phyloP scores from a whole-genome alignment of 371 early-diverging fungal species.

The Gilbertella persicaria region DNA sequence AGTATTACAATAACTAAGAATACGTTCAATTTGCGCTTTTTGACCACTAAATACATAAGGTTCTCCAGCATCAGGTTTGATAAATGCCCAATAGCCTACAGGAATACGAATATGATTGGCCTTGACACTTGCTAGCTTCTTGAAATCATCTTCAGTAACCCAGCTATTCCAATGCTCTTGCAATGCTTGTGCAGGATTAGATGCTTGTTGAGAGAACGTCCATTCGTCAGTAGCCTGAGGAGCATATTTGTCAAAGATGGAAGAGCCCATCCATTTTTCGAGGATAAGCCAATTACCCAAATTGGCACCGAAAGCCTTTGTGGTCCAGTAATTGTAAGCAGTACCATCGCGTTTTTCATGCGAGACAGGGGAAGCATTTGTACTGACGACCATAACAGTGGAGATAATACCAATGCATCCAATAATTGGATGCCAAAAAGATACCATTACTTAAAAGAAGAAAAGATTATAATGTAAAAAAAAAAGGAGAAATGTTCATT shows the following conservation, averaged over 20 bases:
- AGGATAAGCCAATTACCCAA: constrained; percentile 68
- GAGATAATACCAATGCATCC: too few species aligned
- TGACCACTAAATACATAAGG: constrained; percentile 55
- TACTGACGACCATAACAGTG: too few species aligned
- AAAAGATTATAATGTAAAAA: too few species aligned
- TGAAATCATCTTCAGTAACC: constrained; percentile 49
- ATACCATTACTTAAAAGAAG: too few species aligned
- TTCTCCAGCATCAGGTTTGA: constrained; percentile 35
- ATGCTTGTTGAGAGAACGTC: constrained; percentile 41
- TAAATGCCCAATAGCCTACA: constrained; percentile 51
- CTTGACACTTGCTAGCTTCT: constrained; percentile 34
- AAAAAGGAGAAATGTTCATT: too few species aligned
- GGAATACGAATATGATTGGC: constrained; percentile 57
- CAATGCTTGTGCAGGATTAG: constrained; percentile 29
- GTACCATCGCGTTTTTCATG: too few species aligned
- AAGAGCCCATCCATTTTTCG: constrained; percentile 52
- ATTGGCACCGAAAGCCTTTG: constrained; percentile 61
- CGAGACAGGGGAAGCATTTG: too few species aligned
- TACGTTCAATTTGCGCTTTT: constrained; percentile 47
- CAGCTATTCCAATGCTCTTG: constrained; percentile 46
- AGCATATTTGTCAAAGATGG: constrained; percentile 31
- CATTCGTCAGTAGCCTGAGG: constrained; percentile 51
- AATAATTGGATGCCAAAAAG: too few species aligned
- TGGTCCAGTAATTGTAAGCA: constrained; percentile 28
- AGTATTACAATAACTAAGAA: constrained; percentile 49